Conservation (phyloP, 371 early-diverging fungal species). For the Apophysomyces variabilis region DNA sequence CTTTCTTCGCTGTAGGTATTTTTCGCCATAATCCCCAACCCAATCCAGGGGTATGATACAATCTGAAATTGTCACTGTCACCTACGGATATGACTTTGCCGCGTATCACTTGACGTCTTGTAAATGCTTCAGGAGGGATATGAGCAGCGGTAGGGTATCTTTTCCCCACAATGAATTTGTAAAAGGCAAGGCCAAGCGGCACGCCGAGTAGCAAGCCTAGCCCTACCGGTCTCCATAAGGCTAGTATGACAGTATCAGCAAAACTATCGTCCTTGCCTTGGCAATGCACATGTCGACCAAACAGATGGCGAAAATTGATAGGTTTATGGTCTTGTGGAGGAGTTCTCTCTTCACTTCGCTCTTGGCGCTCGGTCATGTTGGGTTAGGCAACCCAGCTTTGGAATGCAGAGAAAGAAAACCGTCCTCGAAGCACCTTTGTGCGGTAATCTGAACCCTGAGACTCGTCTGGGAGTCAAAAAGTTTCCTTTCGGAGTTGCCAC, state of each 20-base stretch:
- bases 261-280: constrained; percentile 14
- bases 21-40: constrained; percentile 63
- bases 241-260: constrained; percentile 35
- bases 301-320: not conserved
- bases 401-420: too few species aligned
- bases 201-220: constrained; percentile 25
- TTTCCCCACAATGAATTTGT: constrained; percentile 32
- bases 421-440: too few species aligned
- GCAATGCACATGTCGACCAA: constrained; percentile 6
- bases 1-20: constrained; percentile 51
- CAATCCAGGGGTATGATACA: constrained; percentile 66
- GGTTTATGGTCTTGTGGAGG: not conserved
- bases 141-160: constrained; percentile 53
- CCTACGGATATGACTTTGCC: constrained; percentile 63
- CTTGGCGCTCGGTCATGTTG: not conserved
- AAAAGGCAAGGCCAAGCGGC: constrained; percentile 28
- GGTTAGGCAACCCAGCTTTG: not conserved
- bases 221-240: constrained; percentile 38
- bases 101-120: constrained; percentile 32
- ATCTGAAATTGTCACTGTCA: constrained; percentile 66
- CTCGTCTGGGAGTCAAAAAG: too few species aligned
- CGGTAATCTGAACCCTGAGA: too few species aligned
- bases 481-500: too few species aligned
- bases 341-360: not conserved
- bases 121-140: constrained; percentile 55